A percentile compares a stretch with the other conserved stretches of the same genome.
Evolutionary conservation across 192 early-diverging fungal genomes (phyloP).

Genomic region (Linnemannia zychae): DNA sequence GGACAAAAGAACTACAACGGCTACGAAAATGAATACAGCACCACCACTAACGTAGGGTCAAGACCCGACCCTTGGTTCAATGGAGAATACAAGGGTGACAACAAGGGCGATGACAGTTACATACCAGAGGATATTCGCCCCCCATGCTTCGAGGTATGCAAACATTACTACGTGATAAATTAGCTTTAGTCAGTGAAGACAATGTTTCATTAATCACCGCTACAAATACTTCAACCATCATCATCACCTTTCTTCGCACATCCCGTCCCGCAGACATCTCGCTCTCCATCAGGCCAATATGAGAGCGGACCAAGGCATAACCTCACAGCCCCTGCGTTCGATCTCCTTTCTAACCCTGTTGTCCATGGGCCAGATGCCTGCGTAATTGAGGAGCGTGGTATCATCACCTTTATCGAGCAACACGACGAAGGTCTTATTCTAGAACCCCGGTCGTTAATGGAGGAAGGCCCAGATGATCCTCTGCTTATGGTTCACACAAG

Average conservation of each 20-base stretch:
- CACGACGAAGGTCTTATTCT: neutral
- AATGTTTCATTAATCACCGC: neutral
- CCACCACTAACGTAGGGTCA: neutral
- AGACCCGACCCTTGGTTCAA: neutral
- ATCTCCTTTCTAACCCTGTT: neutral
- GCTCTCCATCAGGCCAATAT: neutral
- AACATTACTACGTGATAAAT: neutral
- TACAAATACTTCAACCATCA: neutral
- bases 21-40: neutral
- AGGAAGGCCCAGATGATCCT: neutral
- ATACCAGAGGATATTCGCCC: neutral
- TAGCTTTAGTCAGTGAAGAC: neutral
- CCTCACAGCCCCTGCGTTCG: neutral
- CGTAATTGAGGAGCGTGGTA: neutral
- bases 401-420: neutral
- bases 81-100: neutral
- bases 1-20: neutral
- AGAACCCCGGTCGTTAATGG: neutral
- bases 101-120: neutral
- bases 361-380: neutral
- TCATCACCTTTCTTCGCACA: neutral
- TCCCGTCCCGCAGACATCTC: neutral
- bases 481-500: constrained; percentile 16
- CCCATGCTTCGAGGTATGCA: neutral
- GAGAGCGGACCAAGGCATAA: neutral